Percentiles rank a stretch among this genome's conserved stretches.
These are phyloP conservation scores for Lactarius pseudohatsudake DNA, from an alignment of 768 basidiomycete species.

Conservation along the genomic window DNA sequence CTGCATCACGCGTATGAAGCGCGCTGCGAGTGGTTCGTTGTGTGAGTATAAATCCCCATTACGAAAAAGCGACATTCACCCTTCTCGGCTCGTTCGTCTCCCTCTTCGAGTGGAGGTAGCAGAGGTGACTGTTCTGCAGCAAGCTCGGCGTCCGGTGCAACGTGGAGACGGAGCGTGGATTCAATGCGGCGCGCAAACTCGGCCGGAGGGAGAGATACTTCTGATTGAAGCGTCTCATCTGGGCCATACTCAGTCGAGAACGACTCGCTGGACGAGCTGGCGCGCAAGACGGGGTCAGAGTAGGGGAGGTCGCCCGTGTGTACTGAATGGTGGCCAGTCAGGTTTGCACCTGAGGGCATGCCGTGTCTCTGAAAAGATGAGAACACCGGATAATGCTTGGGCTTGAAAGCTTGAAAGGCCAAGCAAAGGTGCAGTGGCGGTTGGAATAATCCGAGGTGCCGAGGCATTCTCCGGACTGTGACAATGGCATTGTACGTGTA, in stretches of 20 bases:
- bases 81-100: constrained; percentile 7
- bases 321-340: neutral
- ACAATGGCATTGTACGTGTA: neutral
- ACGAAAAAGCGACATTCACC: neutral
- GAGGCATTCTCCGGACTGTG: neutral
- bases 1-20: constrained; percentile 14
- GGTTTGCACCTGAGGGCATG: neutral
- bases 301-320: constrained; percentile 11
- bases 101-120: constrained; percentile 5
- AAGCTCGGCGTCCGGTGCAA: constrained; percentile 5
- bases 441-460: neutral
- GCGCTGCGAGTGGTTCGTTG: neutral
- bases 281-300: constrained; percentile 2
- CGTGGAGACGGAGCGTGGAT: constrained; percentile 2
- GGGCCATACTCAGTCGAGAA: constrained; percentile 1
- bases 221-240: constrained; percentile 1
- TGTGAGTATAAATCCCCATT: neutral
- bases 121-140: constrained; percentile 7
- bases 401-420: neutral
- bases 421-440: neutral
- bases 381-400: neutral
- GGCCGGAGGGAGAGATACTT: neutral
- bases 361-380: neutral
- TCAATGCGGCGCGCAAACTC: constrained; percentile 1
- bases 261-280: constrained; percentile 4